Percentiles rank a stretch among this genome's conserved stretches.
These are phyloP conservation scores for Eucalyptus decipiens DNA, from an alignment of 345 rosid species.

Conservation along the genomic window DNA sequence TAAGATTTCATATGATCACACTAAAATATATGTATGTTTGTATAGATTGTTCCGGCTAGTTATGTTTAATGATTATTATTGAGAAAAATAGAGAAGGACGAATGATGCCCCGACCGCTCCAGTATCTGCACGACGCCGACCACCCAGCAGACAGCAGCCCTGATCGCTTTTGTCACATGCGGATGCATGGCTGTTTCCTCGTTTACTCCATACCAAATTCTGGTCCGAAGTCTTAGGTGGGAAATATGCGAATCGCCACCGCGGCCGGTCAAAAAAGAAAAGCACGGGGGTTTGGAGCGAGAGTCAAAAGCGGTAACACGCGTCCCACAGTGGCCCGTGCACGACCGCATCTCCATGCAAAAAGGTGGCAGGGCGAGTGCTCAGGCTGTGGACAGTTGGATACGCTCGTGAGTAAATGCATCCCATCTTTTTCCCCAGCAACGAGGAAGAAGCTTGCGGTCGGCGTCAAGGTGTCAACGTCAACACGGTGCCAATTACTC, in stretches of 20 bases:
- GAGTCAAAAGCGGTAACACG: not conserved
- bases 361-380: not conserved
- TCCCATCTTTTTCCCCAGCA: not conserved
- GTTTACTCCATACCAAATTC: not conserved
- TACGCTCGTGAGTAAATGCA: not conserved
- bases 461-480: not conserved
- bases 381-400: not conserved
- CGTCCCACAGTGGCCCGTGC: not conserved
- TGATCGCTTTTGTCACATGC: not conserved
- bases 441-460: not conserved
- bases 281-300: not conserved
- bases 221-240: not conserved
- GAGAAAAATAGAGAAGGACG: not conserved
- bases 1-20: too few relatives aligned
- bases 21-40: not conserved
- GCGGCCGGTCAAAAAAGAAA: not conserved
- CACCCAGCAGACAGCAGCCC: not conserved
- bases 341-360: not conserved
- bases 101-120: not conserved
- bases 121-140: not conserved
- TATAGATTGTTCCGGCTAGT: accelerated
- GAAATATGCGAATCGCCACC: not conserved
- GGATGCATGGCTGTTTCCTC: not conserved
- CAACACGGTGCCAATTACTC: not conserved
- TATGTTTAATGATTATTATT: not conserved